Conservation (phyloP, 164 flowering plant genomes). For the Cinnamomum micranthum region DNA sequence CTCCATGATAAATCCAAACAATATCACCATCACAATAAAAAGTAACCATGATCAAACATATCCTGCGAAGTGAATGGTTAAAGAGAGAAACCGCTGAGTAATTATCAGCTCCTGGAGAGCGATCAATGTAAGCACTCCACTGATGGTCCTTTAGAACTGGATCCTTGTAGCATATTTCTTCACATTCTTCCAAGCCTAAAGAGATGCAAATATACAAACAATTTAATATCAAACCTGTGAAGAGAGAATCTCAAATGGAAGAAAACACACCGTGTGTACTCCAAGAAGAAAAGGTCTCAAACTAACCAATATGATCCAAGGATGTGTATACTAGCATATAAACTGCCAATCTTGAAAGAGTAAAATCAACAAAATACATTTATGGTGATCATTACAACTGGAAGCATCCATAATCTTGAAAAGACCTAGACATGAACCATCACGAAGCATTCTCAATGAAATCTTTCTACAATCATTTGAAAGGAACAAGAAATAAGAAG, state of each 20-base stretch:
- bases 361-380: no score
- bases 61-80: neutral
- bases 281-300: neutral
- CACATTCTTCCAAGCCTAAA: slow-evolving; percentile 63
- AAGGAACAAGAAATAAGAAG: no score
- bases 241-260: neutral
- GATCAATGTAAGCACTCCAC: slow-evolving; percentile 95
- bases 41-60: no score
- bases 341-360: no score
- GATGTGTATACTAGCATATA: no score
- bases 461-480: no score
- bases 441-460: no score
- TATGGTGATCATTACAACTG: no score
- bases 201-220: neutral
- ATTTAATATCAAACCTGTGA: neutral
- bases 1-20: neutral
- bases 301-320: neutral
- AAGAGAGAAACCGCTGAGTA: slow-evolving; percentile 55
- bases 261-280: neutral
- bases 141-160: slow-evolving; percentile 83
- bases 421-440: no score
- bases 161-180: slow-evolving; percentile 88
- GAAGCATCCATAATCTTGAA: no score
- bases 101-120: slow-evolving; percentile 82
- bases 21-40: no score